Evolutionary conservation across 2,329 filamentous ascomycete species (phyloP), one percentile per base, ranked within the genome.

Genomic region (Aspergillus puulaauensis): DNA sequence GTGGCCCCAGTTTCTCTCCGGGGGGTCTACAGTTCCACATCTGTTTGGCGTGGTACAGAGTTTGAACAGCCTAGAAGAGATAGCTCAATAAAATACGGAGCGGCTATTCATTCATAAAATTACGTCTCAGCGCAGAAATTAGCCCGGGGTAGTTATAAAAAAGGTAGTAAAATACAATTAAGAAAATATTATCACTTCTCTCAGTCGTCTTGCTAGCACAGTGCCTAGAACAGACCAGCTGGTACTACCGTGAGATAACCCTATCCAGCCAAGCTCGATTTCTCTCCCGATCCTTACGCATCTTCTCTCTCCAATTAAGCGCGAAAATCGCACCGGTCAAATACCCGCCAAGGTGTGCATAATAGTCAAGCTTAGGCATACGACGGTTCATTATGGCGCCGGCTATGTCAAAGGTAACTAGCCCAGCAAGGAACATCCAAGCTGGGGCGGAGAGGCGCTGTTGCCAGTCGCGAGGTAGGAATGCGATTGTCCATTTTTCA

Each of bases 281-380:
- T 45, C 62, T 47, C 37, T 55, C 56, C 35, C 48, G 50, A 33
- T 65, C 46, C n/a, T 41, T 24, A 7, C 46, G 57, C 50, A 50
- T 53, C 24, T 62, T 59, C 35, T 53, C 50, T 14, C 58, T 57
- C n/a, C 62, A 63, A 33, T 52, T 52, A 15, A 54, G 15, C 7
- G 61, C 61, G 52, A 60, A 67, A 7, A 65, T 61, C 2, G 68
- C 65, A 43, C 77, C 77, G 6, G 70, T 64, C 5, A 73, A 61
- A 58, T 76, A 76, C 1, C 77, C 77, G 24, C 75, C 75, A 35
- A 79, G 63, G 65, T 80, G 77, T 14, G 76, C 74, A 54, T 70
- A 73, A 52, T 77, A 68, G 57, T 79, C 76, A 57, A 78, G 69
- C 14, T 68, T 70, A 21, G 52, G 37, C 15, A 71, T 62, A 24